Base-by-base conservation (phyloP, 108 stramenopile genomes). In the Cyclostephanos invisitatus region DNA sequence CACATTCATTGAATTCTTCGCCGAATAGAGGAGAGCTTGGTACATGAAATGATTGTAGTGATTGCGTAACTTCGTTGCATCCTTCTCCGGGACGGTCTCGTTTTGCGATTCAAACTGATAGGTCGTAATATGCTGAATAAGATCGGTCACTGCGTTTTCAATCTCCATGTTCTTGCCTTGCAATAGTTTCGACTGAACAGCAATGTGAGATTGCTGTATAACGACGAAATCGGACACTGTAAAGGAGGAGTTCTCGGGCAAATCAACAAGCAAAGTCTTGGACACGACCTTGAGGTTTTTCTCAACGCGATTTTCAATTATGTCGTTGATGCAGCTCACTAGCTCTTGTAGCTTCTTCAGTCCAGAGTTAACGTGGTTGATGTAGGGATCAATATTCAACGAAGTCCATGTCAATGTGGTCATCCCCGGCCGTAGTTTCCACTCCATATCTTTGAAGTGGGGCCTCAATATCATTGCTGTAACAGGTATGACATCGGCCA, bases 41-140 rank as follows among this genome's bases (percentile, higher is more conserved):
- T 94, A 96, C 89, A 96, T 91, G 80, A 93, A 94, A 81, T 94
- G 90, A 75, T 93, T 90, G 83, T 96, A 96, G 78, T 96, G 94
- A 38, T 86, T 83, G 63, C 86, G 87, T 54, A 96, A 86, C 69
- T 91, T 92, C 6, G 73, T 29, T 38, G 92, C 61, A 48, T 96
- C 89, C 18, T 87, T 79, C 50, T 87, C 89, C 8, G 79, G 73
- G 15, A 89, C 85, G 28, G 59, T 15, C 44, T 94, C 90, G 53
- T 85, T 74, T 59, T 72, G 67, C 10, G 80, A 80, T 64, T 95
- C 93, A 59, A 95, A 86, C 0, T 82, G 71, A 81, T 94, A 95
- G 7, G 83, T 63, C 48, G 53, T 24, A 53, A 96, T 89, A 42
- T 91, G 88, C 37, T 84, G 68, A 28, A 93, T 82, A 17, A 96